phyloP scores from a whole-genome alignment of 371 early-diverging fungal genomes.

The Dinochytrium kinnereticum region DNA sequence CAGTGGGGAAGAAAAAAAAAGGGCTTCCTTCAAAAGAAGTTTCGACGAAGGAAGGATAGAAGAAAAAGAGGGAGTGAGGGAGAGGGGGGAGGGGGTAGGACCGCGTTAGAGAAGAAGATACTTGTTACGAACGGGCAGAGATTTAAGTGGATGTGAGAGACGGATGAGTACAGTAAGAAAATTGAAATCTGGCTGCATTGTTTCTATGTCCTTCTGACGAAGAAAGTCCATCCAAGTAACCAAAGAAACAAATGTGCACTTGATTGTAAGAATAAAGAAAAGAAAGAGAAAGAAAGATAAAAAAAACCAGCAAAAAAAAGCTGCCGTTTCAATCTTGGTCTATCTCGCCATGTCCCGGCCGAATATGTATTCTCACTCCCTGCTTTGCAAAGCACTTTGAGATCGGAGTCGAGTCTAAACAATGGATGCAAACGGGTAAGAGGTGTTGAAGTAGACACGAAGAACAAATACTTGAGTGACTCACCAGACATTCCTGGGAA shows the following conservation, averaged over 20 bases:
- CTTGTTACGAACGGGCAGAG: too few species aligned
- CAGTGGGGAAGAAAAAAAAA: too few species aligned
- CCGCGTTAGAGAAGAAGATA: too few species aligned
- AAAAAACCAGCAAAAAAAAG: not conserved
- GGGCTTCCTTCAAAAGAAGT: too few species aligned
- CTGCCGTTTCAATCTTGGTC: slow-evolving; percentile 6
- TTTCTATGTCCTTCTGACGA: too few species aligned
- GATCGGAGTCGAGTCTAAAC: slow-evolving; percentile 24
- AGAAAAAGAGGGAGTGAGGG: too few species aligned
- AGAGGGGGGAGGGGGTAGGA: too few species aligned
- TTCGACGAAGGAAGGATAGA: too few species aligned
- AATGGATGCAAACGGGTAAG: not conserved
- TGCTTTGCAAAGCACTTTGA: slow-evolving; percentile 31
- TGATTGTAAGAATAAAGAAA: not conserved
- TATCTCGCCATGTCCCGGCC: slow-evolving; percentile 9
- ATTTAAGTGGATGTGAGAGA: too few species aligned
- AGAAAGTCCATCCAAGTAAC: too few species aligned
- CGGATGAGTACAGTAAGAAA: too few species aligned
- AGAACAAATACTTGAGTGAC: not conserved
- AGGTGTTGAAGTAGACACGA: not conserved
- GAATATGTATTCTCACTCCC: slow-evolving; percentile 30
- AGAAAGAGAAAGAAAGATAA: not conserved
- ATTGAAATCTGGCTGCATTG: too few species aligned
- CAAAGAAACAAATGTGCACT: not conserved
- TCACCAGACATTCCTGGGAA: slow-evolving; percentile 37